Conservation (phyloP, 805 yeast species). For the Ogataea haglerorum region DNA sequence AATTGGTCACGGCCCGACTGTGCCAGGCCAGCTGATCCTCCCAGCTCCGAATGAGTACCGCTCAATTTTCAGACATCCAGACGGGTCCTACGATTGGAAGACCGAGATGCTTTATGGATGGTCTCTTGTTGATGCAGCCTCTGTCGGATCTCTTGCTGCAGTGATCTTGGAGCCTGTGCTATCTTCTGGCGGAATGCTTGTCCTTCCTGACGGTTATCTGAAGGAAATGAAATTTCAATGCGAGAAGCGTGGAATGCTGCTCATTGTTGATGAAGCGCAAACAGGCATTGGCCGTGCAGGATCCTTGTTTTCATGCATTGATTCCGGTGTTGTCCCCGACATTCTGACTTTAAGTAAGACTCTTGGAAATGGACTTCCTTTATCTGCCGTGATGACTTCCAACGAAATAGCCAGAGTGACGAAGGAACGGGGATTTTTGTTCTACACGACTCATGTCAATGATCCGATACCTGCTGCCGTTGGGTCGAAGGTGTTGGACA, state of each 20-base stretch:
- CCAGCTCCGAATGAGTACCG: slow-evolving; percentile 30
- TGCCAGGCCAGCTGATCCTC: slow-evolving; percentile 27
- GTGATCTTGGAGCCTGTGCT: slow-evolving; percentile 50
- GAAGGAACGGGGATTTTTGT: slow-evolving; percentile 22
- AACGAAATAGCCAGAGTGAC: slow-evolving; percentile 24
- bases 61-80: slow-evolving; percentile 26
- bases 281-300: slow-evolving; percentile 56
- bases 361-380: slow-evolving; percentile 33
- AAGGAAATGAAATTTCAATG: slow-evolving; percentile 27
- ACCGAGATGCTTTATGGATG: slow-evolving; percentile 29
- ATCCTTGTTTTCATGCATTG: slow-evolving; percentile 39
- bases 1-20: slow-evolving; percentile 28
- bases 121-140: slow-evolving; percentile 26
- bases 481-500: slow-evolving; percentile 30
- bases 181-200: slow-evolving; percentile 53
- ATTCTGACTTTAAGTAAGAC: slow-evolving; percentile 33
- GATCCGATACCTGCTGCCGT: slow-evolving; percentile 32
- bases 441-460: slow-evolving; percentile 31
- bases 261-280: slow-evolving; percentile 55
- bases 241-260: slow-evolving; percentile 40
- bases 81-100: slow-evolving; percentile 31
- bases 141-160: slow-evolving; percentile 45
- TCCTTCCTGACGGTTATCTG: slow-evolving; percentile 33
- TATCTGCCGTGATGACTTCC: slow-evolving; percentile 31
- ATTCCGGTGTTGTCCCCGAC: slow-evolving; percentile 32